Percentiles rank a stretch among this genome's conserved stretches.
Conservation (phyloP, 176 grass and related monocot genomes). For the Oropetium thomaeum region DNA sequence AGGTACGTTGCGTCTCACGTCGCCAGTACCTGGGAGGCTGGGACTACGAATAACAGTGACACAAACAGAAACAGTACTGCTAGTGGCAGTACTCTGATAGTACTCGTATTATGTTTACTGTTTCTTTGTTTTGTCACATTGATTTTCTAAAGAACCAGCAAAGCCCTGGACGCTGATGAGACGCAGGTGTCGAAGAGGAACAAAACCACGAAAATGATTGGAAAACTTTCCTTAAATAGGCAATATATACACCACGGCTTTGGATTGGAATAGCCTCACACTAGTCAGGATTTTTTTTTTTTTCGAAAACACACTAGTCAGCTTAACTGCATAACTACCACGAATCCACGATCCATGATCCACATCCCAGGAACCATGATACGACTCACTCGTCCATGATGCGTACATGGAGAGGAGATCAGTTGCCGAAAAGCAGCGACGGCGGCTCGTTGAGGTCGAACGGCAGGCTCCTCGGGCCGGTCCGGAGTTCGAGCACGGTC, state of each 20-base stretch:
- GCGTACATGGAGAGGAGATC: background rate
- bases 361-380: background rate
- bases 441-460: slow-evolving; percentile 98
- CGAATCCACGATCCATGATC: background rate
- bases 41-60: background rate
- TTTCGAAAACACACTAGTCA: too few relatives aligned
- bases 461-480: slow-evolving; percentile 38
- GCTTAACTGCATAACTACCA: background rate
- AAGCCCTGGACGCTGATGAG: background rate
- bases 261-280: background rate
- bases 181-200: background rate
- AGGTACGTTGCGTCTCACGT: background rate
- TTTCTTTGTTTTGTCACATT: background rate
- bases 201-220: background rate
- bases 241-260: slow-evolving; percentile 33
- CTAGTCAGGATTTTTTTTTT: too few relatives aligned
- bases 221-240: slow-evolving; percentile 27
- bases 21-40: background rate
- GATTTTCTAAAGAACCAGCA: background rate
- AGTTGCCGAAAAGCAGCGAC: slow-evolving; percentile 35
- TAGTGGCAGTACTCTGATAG: too few relatives aligned
- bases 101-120: too few relatives aligned
- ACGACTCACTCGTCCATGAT: background rate
- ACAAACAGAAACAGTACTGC: too few relatives aligned
- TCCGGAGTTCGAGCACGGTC: slow-evolving; percentile 71